phyloP scores from a whole-genome alignment of 441 rosid species.

The Geranium incanum region DNA sequence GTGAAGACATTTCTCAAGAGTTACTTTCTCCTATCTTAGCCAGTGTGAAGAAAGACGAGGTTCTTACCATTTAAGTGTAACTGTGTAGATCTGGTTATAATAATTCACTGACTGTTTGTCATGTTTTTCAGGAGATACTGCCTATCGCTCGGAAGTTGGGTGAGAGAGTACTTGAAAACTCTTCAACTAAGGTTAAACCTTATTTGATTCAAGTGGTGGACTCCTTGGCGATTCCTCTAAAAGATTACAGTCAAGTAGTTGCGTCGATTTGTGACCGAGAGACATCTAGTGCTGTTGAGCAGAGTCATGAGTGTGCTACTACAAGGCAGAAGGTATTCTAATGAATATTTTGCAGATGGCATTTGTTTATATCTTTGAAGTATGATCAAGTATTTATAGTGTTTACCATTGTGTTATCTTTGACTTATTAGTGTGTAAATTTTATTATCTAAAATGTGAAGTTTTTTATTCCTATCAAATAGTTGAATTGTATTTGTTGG shows the following conservation, averaged over 20 bases:
- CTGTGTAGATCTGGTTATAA: conserved; percentile 10
- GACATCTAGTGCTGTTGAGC: conserved; percentile 18
- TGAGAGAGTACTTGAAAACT: conserved; percentile 66
- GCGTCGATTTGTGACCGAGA: conserved; percentile 55
- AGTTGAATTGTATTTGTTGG: neutral
- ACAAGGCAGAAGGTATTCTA: neutral
- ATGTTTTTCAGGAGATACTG: conserved; percentile 44
- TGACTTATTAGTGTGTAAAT: neutral
- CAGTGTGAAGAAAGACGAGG: conserved; percentile 62
- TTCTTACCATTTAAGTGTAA: conserved; percentile 18
- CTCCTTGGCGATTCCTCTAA: conserved; percentile 41
- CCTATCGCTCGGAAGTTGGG: conserved; percentile 66
- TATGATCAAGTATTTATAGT: neutral
- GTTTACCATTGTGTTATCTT: neutral
- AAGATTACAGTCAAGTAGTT: conserved; percentile 59
- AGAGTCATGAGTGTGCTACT: neutral
- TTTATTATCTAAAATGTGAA: neutral
- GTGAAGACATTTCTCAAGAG: conserved; percentile 78
- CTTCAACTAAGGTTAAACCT: conserved; percentile 63
- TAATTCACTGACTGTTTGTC: conserved; percentile 5
- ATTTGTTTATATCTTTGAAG: neutral
- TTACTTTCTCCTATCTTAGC: conserved; percentile 68
- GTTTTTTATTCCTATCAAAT: neutral
- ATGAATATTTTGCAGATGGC: neutral
- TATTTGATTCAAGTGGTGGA: conserved; percentile 57